A percentile compares a stretch with the other conserved stretches of the same genome.
Evolutionary conservation across 2,329 filamentous ascomycete genomes (phyloP).

Genomic region (Emergomyces orientalis): DNA sequence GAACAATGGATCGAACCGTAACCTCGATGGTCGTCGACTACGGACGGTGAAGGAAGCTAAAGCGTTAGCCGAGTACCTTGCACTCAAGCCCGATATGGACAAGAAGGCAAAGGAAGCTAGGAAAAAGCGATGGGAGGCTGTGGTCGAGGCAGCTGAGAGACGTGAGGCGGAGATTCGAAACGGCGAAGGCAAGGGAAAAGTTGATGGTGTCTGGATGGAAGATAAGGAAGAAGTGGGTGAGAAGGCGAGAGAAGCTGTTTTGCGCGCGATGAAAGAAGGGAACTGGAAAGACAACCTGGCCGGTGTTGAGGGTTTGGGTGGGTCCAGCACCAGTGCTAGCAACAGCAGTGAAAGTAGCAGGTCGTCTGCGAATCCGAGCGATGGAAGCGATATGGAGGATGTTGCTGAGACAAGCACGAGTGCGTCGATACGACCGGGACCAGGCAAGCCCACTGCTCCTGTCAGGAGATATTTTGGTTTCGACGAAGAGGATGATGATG

Average conservation of each 20-base stretch:
- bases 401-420: conserved; percentile 20
- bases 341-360: conserved; percentile 25
- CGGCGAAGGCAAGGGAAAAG: conserved; percentile 50
- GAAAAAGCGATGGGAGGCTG: conserved; percentile 70
- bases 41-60: conserved; percentile 94
- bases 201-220: conserved; percentile 92
- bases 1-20: conserved; percentile 82
- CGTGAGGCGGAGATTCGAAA: conserved; percentile 74
- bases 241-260: conserved; percentile 67
- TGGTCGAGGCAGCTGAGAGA: conserved; percentile 74
- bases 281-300: conserved; percentile 36
- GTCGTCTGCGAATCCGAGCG: conserved; percentile 24
- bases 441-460: conserved; percentile 21
- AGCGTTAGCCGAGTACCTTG: conserved; percentile 84
- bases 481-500: conserved; percentile 37
- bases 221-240: conserved; percentile 84
- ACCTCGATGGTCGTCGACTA: conserved; percentile 80
- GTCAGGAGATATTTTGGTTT: conserved; percentile 38
- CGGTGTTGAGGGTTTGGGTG: conserved; percentile 26
- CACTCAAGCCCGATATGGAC: conserved; percentile 96
- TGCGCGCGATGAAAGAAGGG: conserved; percentile 60
- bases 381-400: conserved; percentile 33
- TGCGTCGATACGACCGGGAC: conserved; percentile 21
- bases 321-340: conserved; percentile 34
- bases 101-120: conserved; percentile 83